Evolutionary conservation across 2,329 filamentous ascomycete genomes (phyloP).

Genomic region (Chrysoporthe deuterocubensis): DNA sequence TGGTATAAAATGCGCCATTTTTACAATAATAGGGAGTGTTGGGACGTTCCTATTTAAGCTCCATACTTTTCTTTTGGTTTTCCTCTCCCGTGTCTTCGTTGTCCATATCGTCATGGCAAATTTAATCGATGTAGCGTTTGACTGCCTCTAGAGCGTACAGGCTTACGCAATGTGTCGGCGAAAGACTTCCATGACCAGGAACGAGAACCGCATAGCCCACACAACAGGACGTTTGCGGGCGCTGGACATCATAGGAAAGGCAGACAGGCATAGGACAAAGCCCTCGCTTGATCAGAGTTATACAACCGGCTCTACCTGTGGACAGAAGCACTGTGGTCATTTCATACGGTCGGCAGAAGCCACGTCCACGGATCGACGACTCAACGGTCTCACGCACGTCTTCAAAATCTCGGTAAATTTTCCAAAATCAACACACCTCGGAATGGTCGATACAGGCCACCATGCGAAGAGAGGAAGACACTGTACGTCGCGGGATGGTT

Average conservation of each 20-base stretch:
- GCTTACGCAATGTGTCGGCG: background rate
- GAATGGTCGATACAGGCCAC: background rate
- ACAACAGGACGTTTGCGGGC: background rate
- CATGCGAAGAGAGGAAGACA: background rate
- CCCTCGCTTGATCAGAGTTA: background rate
- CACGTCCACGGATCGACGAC: no score
- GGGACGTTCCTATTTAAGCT: no score
- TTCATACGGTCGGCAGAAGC: background rate
- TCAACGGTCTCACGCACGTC: no score
- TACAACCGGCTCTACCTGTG: background rate
- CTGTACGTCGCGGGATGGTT: background rate
- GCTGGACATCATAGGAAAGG: background rate
- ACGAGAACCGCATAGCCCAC: background rate
- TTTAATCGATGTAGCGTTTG: no score
- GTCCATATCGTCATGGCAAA: no score
- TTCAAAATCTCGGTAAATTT: background rate
- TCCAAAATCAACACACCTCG: background rate
- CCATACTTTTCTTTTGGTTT: no score
- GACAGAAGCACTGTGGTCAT: background rate
- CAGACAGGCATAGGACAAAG: background rate
- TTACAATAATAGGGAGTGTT: no score
- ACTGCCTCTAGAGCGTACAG: no score
- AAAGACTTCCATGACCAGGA: background rate
- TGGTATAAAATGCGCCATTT: no score
- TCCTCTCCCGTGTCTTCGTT: no score